Evolutionary conservation across 345 rosid species (phyloP).

Genomic region (Lumnitzera littorea): DNA sequence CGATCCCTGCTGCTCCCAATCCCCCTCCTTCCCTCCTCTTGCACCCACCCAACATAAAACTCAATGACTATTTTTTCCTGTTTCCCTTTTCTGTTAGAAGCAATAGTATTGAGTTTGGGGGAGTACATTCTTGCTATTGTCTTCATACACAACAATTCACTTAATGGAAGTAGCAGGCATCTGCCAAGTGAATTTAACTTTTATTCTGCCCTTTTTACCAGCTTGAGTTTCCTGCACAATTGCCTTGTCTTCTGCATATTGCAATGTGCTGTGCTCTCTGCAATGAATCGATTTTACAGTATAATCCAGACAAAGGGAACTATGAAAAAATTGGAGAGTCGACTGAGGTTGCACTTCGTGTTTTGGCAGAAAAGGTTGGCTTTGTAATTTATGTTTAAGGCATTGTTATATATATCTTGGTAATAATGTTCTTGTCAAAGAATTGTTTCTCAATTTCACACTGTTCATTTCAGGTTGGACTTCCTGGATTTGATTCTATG

Average conservation of each 20-base stretch:
- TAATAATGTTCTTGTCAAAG: no score
- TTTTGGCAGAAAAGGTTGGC: constrained; percentile 88
- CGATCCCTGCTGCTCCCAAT: no score
- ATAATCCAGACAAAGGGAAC: constrained; percentile 84
- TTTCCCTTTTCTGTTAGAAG: no score
- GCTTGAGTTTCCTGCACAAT: constrained; percentile 89
- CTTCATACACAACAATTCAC: neutral
- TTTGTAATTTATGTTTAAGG: neutral
- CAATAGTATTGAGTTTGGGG: no score
- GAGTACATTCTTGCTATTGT: no score
- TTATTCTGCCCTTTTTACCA: constrained; percentile 29
- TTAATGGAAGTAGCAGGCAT: neutral
- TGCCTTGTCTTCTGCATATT: constrained; percentile 87
- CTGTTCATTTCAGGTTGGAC: constrained; percentile 72
- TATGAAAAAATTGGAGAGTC: constrained; percentile 98
- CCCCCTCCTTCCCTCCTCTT: no score
- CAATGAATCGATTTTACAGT: constrained; percentile 89
- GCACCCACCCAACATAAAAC: no score
- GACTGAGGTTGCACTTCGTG: constrained; percentile 98
- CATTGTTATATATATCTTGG: no score
- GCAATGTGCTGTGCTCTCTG: constrained; percentile 98
- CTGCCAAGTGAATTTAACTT: neutral
- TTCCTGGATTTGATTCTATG: constrained; percentile 99
- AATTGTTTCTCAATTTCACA: no score
- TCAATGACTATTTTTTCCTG: no score